Base-by-base conservation (phyloP, 129 eudicot species). In the Flaveria ramosissima region DNA sequence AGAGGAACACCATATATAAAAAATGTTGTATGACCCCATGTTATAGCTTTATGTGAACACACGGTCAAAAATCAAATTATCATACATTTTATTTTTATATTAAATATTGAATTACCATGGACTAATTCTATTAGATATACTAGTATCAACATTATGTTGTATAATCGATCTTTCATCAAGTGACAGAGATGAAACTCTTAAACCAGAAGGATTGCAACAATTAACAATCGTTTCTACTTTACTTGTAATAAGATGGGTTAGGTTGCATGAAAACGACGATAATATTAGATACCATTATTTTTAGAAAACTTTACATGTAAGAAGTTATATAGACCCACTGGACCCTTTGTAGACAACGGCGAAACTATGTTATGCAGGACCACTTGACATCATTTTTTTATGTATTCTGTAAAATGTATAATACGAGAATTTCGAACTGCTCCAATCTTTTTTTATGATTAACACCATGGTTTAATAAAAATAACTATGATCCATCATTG, bases 31-130 rank as follows among this genome's bases (percentile, higher is more conserved):
- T n/a, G 75, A 46, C 60, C 81, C 59, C 81, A 68, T 68, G 23
- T 56, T 67, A 20, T 21, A 24, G 27, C 81, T 77, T 77, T 68
- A 77, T 16, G 32, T 53, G n/a, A 70, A 68, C 32, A 65, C 39
- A 52, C 80, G 43, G 43, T 60, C 45, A 43, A 67, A 53, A 19
- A 24, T 41, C 13, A 15, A 13, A 56, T 77, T 68, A 77, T 77
- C 81, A 52, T 15, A 23, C 15, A 32, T 14, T 4, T 36, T 52
- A 48, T 11, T 17, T 17, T n/a, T 9, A 30, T 50, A 16, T 47
- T 26, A 75, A 63, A 30, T 0, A 30, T 30, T 30, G 4, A 30
- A 30, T 30, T 30, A 30, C 36, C 36, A 30, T 30, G 36, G 5
- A 30, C 0, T 30, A 30, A 9, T 41, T 23, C n/a, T 20, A 4